A percentile compares a stretch with the other conserved stretches of the same genome.
Conservation (phyloP, 257 asterid species). For the Lavandula angustifolia region DNA sequence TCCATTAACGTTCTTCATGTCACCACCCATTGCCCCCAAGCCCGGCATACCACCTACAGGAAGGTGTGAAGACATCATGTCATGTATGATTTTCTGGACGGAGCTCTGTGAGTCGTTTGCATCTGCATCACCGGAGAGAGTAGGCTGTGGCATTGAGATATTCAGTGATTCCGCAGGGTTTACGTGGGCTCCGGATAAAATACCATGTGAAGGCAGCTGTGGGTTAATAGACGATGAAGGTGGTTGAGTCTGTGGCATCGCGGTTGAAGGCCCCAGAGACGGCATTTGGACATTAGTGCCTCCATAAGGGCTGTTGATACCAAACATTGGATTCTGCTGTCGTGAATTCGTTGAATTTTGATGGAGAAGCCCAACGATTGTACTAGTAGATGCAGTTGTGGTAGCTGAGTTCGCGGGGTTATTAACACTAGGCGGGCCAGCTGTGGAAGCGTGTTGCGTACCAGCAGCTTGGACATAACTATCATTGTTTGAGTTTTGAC, state of each 20-base stretch:
- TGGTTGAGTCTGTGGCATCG: conserved; percentile 59
- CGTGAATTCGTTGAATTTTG: conserved; percentile 89
- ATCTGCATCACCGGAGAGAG: conserved; percentile 63
- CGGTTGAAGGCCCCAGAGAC: conserved; percentile 66
- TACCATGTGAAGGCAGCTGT: conserved; percentile 51
- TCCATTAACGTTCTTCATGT: conserved; percentile 62
- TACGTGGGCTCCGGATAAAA: conserved; percentile 47
- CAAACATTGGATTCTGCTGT: conserved; percentile 53
- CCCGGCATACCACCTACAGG: conserved; percentile 61
- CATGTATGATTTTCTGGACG: conserved; percentile 90
- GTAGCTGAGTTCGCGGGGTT: conserved; percentile 48
- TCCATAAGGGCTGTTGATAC: conserved; percentile 54
- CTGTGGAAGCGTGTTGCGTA: conserved; percentile 55
- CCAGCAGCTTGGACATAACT: conserved; percentile 48
- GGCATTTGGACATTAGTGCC: conserved; percentile 72
- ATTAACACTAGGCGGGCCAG: conserved; percentile 50
- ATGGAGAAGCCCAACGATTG: conserved; percentile 66
- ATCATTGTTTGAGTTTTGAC: conserved; percentile 61
- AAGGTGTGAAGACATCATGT: conserved; percentile 80
- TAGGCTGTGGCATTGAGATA: conserved; percentile 64
- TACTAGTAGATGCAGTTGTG: conserved; percentile 49
- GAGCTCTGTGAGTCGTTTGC: conserved; percentile 88
- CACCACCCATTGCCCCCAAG: conserved; percentile 51
- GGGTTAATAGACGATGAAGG: conserved; percentile 69
- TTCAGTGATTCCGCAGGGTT: conserved; percentile 61